phyloP scores from a whole-genome alignment of 805 yeast genomes.

The Candida ponderosae region DNA sequence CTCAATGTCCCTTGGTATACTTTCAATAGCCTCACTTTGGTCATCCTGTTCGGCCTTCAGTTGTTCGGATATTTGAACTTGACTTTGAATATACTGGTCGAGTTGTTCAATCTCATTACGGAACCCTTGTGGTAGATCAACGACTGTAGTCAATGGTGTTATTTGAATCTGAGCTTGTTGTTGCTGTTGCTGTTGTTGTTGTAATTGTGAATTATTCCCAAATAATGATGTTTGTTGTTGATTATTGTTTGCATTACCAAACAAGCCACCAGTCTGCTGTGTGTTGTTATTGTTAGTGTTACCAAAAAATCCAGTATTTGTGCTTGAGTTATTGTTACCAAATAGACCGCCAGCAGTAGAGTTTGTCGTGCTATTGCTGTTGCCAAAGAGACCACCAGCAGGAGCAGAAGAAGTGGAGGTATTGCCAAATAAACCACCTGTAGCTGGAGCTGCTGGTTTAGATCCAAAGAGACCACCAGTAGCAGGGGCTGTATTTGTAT shows the following conservation, averaged over 20 bases:
- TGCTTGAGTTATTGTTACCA: slow-evolving; percentile 1
- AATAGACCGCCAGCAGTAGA: not conserved
- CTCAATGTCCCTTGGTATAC: slow-evolving; percentile 67
- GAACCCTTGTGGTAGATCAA: slow-evolving; percentile 64
- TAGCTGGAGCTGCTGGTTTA: slow-evolving; percentile 3
- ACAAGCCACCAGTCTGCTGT: slow-evolving; percentile 11
- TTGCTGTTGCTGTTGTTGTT: slow-evolving; percentile 27
- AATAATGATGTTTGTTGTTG: slow-evolving; percentile 21
- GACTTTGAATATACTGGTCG: slow-evolving; percentile 66
- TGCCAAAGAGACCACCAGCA: slow-evolving; percentile 22
- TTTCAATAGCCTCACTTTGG: slow-evolving; percentile 55
- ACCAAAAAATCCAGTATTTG: slow-evolving; percentile 18
- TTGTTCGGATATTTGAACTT: slow-evolving; percentile 64
- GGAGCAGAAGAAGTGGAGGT: slow-evolving; percentile 6
- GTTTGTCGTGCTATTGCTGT: slow-evolving; percentile 1
- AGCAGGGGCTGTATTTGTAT: slow-evolving; percentile 10
- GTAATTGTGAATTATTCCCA: slow-evolving; percentile 19
- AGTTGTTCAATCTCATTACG: slow-evolving; percentile 63
- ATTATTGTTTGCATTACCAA: slow-evolving; percentile 9
- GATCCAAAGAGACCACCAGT: slow-evolving; percentile 25
- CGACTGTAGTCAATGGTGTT: slow-evolving; percentile 68
- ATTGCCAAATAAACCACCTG: slow-evolving; percentile 19
- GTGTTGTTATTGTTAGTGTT: slow-evolving; percentile 2
- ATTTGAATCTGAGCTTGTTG: slow-evolving; percentile 39
- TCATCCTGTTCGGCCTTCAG: slow-evolving; percentile 53